Conservation (phyloP, 805 yeast species). For the Wickerhamiella cacticola region DNA sequence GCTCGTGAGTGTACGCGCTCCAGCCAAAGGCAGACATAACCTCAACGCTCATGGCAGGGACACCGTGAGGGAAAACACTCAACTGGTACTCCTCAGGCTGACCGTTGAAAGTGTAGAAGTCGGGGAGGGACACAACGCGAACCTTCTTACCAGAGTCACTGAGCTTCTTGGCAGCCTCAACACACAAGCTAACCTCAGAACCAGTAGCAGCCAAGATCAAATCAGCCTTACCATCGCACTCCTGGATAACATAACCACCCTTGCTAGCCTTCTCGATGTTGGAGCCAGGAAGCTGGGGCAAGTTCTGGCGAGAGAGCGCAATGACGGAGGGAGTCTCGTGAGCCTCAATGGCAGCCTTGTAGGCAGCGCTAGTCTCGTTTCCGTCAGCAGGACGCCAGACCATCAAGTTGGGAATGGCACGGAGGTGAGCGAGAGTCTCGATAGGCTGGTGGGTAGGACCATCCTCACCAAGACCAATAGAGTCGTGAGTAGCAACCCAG, state of each 20-base stretch:
- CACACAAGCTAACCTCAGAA: constrained; percentile 78
- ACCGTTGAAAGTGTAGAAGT: constrained; percentile 75
- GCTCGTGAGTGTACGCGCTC: constrained; percentile 92
- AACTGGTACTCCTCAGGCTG: constrained; percentile 73
- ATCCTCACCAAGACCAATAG: constrained; percentile 47
- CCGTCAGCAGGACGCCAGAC: constrained; percentile 46
- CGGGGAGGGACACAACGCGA: constrained; percentile 85
- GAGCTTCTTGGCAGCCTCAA: constrained; percentile 70
- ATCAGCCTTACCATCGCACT: constrained; percentile 44
- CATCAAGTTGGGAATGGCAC: constrained; percentile 39
- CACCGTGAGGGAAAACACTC: constrained; percentile 86
- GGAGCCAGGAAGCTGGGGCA: constrained; percentile 86
- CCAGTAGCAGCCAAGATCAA: constrained; percentile 81
- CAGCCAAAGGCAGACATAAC: constrained; percentile 86
- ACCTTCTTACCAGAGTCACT: constrained; percentile 54
- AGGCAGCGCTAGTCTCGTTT: constrained; percentile 41
- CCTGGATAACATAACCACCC: constrained; percentile 81
- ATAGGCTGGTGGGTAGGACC: constrained; percentile 51
- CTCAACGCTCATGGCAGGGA: constrained; percentile 88
- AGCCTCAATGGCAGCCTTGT: constrained; percentile 47
- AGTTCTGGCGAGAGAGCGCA: constrained; percentile 69
- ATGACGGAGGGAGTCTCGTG: constrained; percentile 53
- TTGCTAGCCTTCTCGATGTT: constrained; percentile 78
- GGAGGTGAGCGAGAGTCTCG: constrained; percentile 39
- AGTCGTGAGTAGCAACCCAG: constrained; percentile 47